Evolutionary conservation across 129 eudicot genomes (phyloP).

Genomic region (Saussurea involucrata): DNA sequence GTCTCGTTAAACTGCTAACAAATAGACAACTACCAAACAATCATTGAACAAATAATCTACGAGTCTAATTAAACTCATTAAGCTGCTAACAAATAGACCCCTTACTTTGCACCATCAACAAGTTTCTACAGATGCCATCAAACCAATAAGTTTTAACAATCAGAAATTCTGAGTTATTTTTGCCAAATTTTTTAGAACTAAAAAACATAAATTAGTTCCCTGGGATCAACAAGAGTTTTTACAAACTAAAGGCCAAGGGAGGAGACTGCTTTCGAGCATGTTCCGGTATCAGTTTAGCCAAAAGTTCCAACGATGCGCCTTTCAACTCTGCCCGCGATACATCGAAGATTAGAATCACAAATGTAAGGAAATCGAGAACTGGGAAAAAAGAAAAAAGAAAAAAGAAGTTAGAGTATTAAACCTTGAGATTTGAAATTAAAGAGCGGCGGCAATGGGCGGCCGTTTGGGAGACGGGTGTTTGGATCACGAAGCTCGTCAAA

Average conservation of each 20-base stretch:
- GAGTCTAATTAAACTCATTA: no score
- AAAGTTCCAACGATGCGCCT: slow-evolving; percentile 55
- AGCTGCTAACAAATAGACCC: no score
- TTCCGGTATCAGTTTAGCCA: slow-evolving; percentile 60
- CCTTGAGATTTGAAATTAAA: slow-evolving; percentile 70
- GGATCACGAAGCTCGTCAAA: slow-evolving; percentile 67
- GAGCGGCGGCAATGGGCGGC: slow-evolving; percentile 64
- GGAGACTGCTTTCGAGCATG: slow-evolving; percentile 75
- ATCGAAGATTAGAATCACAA: background rate
- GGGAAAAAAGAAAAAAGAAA: background rate
- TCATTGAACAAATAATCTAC: no score
- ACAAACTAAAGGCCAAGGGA: slow-evolving; percentile 41
- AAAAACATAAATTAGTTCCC: slow-evolving; percentile 3
- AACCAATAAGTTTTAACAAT: background rate
- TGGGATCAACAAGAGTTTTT: slow-evolving; percentile 15
- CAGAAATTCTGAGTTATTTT: background rate
- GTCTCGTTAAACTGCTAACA: no score
- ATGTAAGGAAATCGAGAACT: background rate
- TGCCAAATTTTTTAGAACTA: slow-evolving; percentile 20
- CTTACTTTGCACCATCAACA: background rate
- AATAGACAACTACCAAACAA: no score
- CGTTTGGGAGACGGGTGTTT: slow-evolving; percentile 58
- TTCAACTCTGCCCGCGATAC: slow-evolving; percentile 48
- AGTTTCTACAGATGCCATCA: slow-evolving; percentile 15
- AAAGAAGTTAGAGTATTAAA: background rate